Conservation (phyloP, 768 basidiomycete genomes). For the Tylopilus rubrobrunneus region DNA sequence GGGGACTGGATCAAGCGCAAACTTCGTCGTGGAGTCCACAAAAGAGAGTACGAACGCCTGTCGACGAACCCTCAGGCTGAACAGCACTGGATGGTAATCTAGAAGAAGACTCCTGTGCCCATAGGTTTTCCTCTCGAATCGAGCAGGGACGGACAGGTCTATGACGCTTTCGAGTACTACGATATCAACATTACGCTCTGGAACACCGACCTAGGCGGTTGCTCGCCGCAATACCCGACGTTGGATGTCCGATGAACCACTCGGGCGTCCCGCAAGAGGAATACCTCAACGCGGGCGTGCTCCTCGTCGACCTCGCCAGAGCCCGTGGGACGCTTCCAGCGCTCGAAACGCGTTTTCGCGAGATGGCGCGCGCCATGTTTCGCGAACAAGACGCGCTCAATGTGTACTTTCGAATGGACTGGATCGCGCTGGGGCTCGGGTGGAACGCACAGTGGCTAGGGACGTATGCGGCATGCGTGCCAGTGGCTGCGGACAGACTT, state of each 20-base stretch:
- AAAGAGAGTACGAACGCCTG: slow-evolving; percentile 43
- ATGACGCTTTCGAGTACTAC: slow-evolving; percentile 40
- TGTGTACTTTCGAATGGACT: slow-evolving; percentile 38
- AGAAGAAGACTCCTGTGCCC: slow-evolving; percentile 47
- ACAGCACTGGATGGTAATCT: slow-evolving; percentile 49
- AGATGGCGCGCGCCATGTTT: slow-evolving; percentile 31
- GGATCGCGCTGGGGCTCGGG: slow-evolving; percentile 37
- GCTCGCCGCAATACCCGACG: slow-evolving; percentile 44
- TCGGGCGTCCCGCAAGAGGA: slow-evolving; percentile 25
- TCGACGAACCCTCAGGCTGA: slow-evolving; percentile 25
- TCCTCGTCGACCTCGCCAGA: slow-evolving; percentile 46
- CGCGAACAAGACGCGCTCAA: slow-evolving; percentile 54
- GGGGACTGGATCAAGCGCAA: no score
- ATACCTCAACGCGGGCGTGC: slow-evolving; percentile 57
- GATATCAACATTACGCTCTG: slow-evolving; percentile 50
- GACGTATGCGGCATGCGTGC: slow-evolving; percentile 42
- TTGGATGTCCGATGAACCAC: slow-evolving; percentile 50
- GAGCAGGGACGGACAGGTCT: not conserved
- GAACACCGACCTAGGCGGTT: slow-evolving; percentile 39
- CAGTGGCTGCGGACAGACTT: slow-evolving; percentile 36
- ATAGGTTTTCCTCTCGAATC: slow-evolving; percentile 42
- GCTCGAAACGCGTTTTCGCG: slow-evolving; percentile 25
- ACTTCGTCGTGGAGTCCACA: slow-evolving; percentile 32
- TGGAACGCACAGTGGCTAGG: slow-evolving; percentile 61
- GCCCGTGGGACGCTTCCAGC: slow-evolving; percentile 27